Conservation (phyloP, 495 filamentous ascomycete genomes). For the Aspergillus affinis region DNA sequence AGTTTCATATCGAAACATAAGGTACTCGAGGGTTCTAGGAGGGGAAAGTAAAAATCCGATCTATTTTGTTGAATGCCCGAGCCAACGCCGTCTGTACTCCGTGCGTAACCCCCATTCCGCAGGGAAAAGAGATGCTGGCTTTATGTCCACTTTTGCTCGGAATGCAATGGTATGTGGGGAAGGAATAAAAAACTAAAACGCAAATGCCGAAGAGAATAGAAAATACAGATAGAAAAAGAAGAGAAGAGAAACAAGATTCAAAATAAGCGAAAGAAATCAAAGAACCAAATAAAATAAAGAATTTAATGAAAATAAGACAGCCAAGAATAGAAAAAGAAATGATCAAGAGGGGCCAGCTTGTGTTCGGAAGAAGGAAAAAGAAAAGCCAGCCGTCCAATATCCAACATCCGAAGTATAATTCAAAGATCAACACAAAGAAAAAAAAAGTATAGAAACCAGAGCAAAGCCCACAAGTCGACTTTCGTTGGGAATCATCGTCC, state of each 20-base stretch:
- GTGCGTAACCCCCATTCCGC: not conserved
- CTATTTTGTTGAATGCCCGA: not conserved
- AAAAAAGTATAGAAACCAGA: slow-evolving; percentile 2
- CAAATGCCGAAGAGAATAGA: not conserved
- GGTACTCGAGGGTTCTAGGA: not conserved
- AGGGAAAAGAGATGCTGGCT: not conserved
- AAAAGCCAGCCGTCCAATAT: not conserved
- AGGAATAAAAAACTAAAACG: not conserved
- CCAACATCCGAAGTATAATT: not conserved
- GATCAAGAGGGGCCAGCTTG: not conserved
- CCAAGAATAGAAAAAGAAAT: slow-evolving; percentile 17
- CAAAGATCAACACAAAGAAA: not conserved
- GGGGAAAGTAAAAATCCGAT: not conserved
- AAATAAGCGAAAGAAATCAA: slow-evolving; percentile 9
- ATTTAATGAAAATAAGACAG: slow-evolving; percentile 17
- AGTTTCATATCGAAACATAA: not conserved
- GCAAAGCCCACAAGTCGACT: not conserved
- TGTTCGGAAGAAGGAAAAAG: slow-evolving; percentile 1
- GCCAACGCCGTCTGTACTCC: not conserved
- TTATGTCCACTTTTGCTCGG: not conserved
- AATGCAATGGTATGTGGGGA: not conserved
- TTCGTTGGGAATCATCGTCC: not conserved
- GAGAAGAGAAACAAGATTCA: not conserved
- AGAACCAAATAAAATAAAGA: slow-evolving; percentile 21
- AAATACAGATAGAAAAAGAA: not conserved